phyloP scores from a whole-genome alignment of 495 filamentous ascomycete genomes.

The Stereocaulon alpinum region DNA sequence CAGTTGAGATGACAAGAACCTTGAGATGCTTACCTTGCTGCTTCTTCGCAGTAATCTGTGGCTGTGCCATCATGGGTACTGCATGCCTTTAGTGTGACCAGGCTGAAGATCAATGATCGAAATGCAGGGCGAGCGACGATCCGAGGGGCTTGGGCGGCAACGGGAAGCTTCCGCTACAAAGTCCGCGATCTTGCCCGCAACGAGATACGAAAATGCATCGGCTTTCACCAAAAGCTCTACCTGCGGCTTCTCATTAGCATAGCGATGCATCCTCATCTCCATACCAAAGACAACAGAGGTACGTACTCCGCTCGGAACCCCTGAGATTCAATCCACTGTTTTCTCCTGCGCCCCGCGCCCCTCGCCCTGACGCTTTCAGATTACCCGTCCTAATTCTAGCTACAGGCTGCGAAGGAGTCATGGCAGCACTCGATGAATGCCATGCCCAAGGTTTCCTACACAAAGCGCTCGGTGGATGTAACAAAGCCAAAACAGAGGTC shows the following conservation, averaged over 20 bases:
- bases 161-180: conserved; percentile 3
- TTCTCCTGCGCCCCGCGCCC: neutral
- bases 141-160: neutral
- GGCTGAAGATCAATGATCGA: neutral
- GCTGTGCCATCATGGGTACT: conserved; percentile 23
- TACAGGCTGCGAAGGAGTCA: conserved; percentile 84
- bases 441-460: conserved; percentile 84
- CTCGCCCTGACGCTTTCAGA: neutral
- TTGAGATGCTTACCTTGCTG: conserved; percentile 61
- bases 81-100: neutral
- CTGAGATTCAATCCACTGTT: neutral
- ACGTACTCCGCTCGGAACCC: conserved; percentile 22
- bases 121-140: neutral
- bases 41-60: conserved; percentile 50
- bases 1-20: neutral
- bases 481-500: conserved; percentile 67
- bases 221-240: neutral
- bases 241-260: neutral
- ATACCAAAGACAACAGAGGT: conserved; percentile 85
- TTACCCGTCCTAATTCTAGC: neutral
- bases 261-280: conserved; percentile 89
- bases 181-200: neutral
- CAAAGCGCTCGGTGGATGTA: conserved; percentile 85
- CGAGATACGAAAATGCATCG: neutral
- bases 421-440: conserved; percentile 88